Percentiles rank a stretch among this genome's conserved stretches.
These are phyloP conservation scores for Symmetrospora coprosmae DNA, from an alignment of 768 basidiomycete species.

Conservation along the genomic window DNA sequence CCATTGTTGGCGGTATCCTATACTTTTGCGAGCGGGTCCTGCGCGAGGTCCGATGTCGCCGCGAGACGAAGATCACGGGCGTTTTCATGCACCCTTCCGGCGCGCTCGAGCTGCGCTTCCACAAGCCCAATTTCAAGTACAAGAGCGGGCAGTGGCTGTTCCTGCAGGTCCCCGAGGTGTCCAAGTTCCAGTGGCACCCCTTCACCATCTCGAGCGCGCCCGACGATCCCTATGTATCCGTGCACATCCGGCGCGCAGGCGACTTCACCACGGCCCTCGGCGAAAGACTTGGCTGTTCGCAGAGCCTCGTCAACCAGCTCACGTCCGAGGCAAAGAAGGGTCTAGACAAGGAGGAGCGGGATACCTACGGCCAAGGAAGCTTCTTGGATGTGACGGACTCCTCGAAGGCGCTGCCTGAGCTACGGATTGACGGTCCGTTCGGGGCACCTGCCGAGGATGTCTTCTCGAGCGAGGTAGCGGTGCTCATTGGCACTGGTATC, in stretches of 20 bases:
- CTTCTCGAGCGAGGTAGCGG: slow-evolving; percentile 45
- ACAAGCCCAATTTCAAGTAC: slow-evolving; percentile 84
- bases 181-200: slow-evolving; percentile 83
- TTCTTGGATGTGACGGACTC: slow-evolving; percentile 58
- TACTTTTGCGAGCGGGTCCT: slow-evolving; percentile 78
- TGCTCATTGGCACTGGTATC: slow-evolving; percentile 88
- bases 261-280: slow-evolving; percentile 74
- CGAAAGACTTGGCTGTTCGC: slow-evolving; percentile 53
- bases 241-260: slow-evolving; percentile 87
- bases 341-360: slow-evolving; percentile 57
- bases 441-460: slow-evolving; percentile 68
- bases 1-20: slow-evolving; percentile 72
- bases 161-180: slow-evolving; percentile 73
- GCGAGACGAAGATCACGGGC: slow-evolving; percentile 63
- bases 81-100: slow-evolving; percentile 80
- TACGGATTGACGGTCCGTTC: slow-evolving; percentile 79
- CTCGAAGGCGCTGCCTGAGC: slow-evolving; percentile 45
- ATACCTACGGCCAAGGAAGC: slow-evolving; percentile 29
- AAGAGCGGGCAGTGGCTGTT: slow-evolving; percentile 78
- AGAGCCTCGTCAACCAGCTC: slow-evolving; percentile 23
- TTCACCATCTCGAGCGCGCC: slow-evolving; percentile 52
- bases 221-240: slow-evolving; percentile 77
- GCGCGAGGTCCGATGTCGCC: slow-evolving; percentile 48
- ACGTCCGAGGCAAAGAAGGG: slow-evolving; percentile 41
- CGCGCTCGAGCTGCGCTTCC: slow-evolving; percentile 83